These are phyloP conservation scores for Immersiporthe knoxdaviesiana DNA, from an alignment of 2,329 filamentous ascomycete genomes.

Conservation along the genomic window DNA sequence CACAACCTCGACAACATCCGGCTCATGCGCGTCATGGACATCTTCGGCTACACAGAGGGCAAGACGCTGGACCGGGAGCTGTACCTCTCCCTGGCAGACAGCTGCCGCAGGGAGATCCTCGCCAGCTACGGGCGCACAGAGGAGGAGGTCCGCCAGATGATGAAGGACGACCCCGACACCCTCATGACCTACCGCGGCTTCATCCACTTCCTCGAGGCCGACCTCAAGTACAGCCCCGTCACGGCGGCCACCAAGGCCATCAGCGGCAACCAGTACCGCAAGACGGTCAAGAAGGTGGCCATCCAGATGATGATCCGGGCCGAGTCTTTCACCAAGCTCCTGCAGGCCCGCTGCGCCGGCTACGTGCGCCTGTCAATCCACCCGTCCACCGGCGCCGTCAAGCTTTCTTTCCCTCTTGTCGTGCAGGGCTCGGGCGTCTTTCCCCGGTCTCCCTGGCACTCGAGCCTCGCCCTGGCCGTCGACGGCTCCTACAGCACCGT, in stretches of 20 bases:
- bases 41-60: not conserved
- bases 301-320: conserved; percentile 28
- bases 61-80: not conserved
- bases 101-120: conserved; percentile 38
- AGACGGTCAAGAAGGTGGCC: conserved; percentile 30
- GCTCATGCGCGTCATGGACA: not conserved
- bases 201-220: conserved; percentile 30
- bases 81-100: not conserved
- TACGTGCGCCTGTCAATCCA: conserved; percentile 33
- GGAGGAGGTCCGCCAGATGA: conserved; percentile 29
- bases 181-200: conserved; percentile 32
- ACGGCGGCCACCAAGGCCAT: conserved; percentile 14
- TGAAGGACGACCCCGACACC: conserved; percentile 32
- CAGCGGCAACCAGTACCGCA: conserved; percentile 31
- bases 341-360: conserved; percentile 28
- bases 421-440: conserved; percentile 33
- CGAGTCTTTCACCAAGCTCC: conserved; percentile 12
- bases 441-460: conserved; percentile 41
- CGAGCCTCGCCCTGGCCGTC: conserved; percentile 38
- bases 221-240: conserved; percentile 28
- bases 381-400: conserved; percentile 30
- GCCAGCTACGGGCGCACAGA: conserved; percentile 27
- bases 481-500: conserved; percentile 36
- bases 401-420: conserved; percentile 31
- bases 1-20: not conserved